Evolutionary conservation across 2,329 filamentous ascomycete genomes (phyloP).

Genomic region (Dichotomopilus funicola): DNA sequence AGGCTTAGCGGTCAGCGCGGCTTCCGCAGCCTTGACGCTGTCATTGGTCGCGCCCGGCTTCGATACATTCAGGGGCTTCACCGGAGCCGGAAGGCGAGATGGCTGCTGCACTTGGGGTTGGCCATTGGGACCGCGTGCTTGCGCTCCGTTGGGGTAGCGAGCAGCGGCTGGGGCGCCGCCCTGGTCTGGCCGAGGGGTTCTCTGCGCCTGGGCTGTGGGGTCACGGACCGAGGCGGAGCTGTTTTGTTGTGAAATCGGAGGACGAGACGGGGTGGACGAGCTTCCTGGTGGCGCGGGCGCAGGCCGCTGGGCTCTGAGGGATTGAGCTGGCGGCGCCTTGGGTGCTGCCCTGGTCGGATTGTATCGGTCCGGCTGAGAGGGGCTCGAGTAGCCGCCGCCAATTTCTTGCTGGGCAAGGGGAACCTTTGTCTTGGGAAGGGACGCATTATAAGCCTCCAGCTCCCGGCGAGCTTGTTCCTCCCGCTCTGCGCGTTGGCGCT

Average conservation of each 20-base stretch:
- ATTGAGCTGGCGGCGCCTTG: slow-evolving; percentile 48
- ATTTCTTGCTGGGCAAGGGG: slow-evolving; percentile 87
- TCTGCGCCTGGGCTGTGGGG: slow-evolving; percentile 37
- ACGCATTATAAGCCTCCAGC: slow-evolving; percentile 82
- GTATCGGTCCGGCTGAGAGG: slow-evolving; percentile 56
- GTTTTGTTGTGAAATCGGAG: slow-evolving; percentile 43
- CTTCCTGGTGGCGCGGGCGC: slow-evolving; percentile 61
- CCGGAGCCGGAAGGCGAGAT: slow-evolving; percentile 53
- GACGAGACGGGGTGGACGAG: slow-evolving; percentile 37
- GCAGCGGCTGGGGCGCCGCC: slow-evolving; percentile 43
- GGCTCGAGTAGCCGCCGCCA: slow-evolving; percentile 61
- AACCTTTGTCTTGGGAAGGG: slow-evolving; percentile 71
- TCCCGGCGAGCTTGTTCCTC: slow-evolving; percentile 68
- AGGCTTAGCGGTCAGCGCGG: slow-evolving; percentile 79
- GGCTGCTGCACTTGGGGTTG: slow-evolving; percentile 39
- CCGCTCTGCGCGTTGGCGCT: slow-evolving; percentile 48
- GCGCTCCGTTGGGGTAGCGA: slow-evolving; percentile 53
- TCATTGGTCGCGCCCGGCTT: slow-evolving; percentile 56
- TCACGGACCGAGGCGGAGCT: slow-evolving; percentile 42
- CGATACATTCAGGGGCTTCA: slow-evolving; percentile 74
- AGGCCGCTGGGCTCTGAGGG: slow-evolving; percentile 66
- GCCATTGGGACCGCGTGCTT: slow-evolving; percentile 43
- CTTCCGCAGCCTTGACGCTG: slow-evolving; percentile 81
- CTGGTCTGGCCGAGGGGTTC: slow-evolving; percentile 43
- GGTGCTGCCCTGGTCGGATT: slow-evolving; percentile 82